Evolutionary conservation across 345 rosid species (phyloP), one percentile per base, ranked within the genome.

Genomic region (Citrus mangshanensis): DNA sequence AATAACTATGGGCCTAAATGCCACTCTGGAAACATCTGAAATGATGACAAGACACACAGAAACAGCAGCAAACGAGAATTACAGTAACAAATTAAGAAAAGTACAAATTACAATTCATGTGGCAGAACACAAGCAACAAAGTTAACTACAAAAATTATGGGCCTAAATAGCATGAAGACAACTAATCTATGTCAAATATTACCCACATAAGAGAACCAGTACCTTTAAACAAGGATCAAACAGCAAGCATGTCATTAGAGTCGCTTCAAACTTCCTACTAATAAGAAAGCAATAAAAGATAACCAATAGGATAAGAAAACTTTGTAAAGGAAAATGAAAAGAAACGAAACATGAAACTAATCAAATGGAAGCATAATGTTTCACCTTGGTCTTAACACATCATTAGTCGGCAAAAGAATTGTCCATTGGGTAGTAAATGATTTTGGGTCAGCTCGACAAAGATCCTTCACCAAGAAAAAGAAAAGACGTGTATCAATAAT

Each of bases 171-270:
- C 68, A 78, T 38, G 30, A 35, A 10, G 74, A 75, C 68, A 83
- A 38, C n/a, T 42, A 66, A 59, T 21, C 49, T 59, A 34, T 34
- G 22, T 34, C 32, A 35, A 49, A 68, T 21, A 18, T 40, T 27
- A 27, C 63, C 42, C 34, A 62, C 66, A 37, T 22, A 68, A 73
- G n/a, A 54, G 54, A 76, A 65, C 46, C 66, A 80, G 49, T 86
- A 95, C 98, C 98, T 93, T 95, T 79, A 91, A 79, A 83, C 88
- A 85, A 74, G 98, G 98, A 89, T 93, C 99, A 81, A 88, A 93
- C 64, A 92, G 85, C 89, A 93, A 83, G 88, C 96, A 89, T 77
- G 95, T 84, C 98, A 95, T 92, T 14, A 92, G 85, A 85, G 95
- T 89, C 25, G 91, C 92, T 80, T 93, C 98, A 81, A 81, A 90